A percentile compares a stretch with the other conserved stretches of the same genome.
These are phyloP conservation scores for Lineolata rhizophorae DNA, from an alignment of 495 filamentous ascomycete species.

Conservation along the genomic window DNA sequence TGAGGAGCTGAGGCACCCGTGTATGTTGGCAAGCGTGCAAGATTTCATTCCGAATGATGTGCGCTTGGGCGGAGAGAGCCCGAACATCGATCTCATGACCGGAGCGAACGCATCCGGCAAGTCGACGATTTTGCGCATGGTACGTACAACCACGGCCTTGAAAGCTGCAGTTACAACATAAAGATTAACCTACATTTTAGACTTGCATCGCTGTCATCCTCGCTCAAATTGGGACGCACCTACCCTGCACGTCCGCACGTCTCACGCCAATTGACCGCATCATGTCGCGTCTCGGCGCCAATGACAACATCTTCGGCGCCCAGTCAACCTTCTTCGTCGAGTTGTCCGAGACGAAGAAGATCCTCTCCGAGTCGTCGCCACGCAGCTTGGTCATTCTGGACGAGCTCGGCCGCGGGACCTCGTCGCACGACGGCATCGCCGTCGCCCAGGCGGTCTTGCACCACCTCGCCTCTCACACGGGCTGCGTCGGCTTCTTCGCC, in stretches of 20 bases:
- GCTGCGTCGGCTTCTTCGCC: constrained; percentile 89
- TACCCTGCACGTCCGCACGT: constrained; percentile 64
- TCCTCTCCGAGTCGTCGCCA: constrained; percentile 82
- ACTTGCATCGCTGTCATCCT: constrained; percentile 93
- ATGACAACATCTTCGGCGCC: constrained; percentile 97
- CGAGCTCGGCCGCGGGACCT: constrained; percentile 87
- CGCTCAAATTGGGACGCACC: constrained; percentile 92
- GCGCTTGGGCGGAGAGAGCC: constrained; percentile 49
- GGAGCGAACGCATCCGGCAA: constrained; percentile 97
- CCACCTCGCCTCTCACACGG: constrained; percentile 81
- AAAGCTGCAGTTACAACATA: constrained; percentile 1
- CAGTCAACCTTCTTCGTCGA: constrained; percentile 99
- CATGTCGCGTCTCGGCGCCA: constrained; percentile 95
- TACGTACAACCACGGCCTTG: constrained; percentile 22
- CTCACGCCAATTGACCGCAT: constrained; percentile 89
- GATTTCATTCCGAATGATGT: constrained; percentile 98
- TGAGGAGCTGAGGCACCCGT: constrained; percentile 80
- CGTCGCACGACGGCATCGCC: constrained; percentile 84
- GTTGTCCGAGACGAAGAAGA: constrained; percentile 94
- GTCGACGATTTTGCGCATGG: constrained; percentile 94
- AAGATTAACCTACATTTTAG: constrained; percentile 17
- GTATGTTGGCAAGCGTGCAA: constrained; percentile 65
- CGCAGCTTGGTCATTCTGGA: constrained; percentile 94
- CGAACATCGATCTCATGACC: constrained; percentile 83
- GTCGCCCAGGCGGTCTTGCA: constrained; percentile 93